phyloP scores from a whole-genome alignment of 2,329 filamentous ascomycete species.

The Trichoderma guizhouense region DNA sequence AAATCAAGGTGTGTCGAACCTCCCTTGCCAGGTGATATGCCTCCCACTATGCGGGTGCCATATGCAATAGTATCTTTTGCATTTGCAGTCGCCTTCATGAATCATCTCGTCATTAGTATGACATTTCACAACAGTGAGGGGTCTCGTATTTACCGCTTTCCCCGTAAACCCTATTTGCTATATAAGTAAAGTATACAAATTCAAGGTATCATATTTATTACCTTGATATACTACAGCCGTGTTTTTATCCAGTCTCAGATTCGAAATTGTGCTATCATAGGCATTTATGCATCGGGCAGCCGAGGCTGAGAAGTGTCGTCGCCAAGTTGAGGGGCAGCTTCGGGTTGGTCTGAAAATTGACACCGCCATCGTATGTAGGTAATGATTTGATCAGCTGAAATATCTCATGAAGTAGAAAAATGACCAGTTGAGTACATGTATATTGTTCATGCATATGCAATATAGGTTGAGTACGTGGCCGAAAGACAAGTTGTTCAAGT shows the following conservation, averaged over 20 bases:
- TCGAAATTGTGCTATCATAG: conserved; percentile 31
- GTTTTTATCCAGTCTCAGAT: conserved; percentile 27
- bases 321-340: background rate
- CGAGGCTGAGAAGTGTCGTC: conserved; percentile 21
- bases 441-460: background rate
- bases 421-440: background rate
- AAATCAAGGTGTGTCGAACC: conserved; percentile 32
- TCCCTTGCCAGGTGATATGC: conserved; percentile 38
- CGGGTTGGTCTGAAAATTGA: background rate
- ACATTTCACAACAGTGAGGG: background rate
- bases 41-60: conserved; percentile 38
- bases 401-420: background rate
- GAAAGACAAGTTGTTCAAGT: background rate
- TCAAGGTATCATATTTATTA: background rate
- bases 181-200: background rate
- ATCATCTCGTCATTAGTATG: background rate
- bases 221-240: conserved; percentile 39
- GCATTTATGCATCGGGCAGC: conserved; percentile 18
- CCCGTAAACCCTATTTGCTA: conserved; percentile 36
- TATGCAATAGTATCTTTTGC: conserved; percentile 38
- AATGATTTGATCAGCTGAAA: background rate
- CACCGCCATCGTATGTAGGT: background rate
- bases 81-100: conserved; percentile 35
- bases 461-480: background rate
- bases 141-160: conserved; percentile 29